Evolutionary conservation across 768 basidiomycete species (phyloP).

Genomic region (Suillus americanus): DNA sequence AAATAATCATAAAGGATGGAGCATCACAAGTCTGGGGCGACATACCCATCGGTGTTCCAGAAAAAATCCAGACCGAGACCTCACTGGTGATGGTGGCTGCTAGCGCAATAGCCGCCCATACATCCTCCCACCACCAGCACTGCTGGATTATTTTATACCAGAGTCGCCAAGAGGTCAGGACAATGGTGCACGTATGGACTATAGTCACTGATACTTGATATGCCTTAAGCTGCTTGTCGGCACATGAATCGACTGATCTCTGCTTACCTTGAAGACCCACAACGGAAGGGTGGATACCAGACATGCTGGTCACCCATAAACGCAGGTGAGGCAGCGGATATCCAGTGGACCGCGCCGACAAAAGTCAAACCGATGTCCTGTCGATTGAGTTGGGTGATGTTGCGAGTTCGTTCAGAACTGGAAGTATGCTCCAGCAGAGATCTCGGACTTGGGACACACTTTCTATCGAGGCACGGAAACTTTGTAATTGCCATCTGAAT

Average conservation of each 20-base stretch:
- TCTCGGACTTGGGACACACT: background rate
- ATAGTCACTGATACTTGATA: conserved; percentile 2
- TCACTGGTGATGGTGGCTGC: background rate
- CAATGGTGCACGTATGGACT: conserved; percentile 6
- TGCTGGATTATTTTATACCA: conserved; percentile 8
- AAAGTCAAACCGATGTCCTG: background rate
- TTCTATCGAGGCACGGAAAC: background rate
- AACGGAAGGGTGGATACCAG: background rate
- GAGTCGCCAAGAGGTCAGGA: conserved; percentile 8
- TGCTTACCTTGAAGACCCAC: background rate
- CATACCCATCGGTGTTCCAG: conserved; percentile 2
- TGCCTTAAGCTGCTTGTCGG: background rate
- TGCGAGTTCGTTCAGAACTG: background rate
- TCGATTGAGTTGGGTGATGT: background rate
- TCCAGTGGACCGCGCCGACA: background rate
- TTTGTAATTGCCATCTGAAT: background rate
- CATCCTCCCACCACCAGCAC: conserved; percentile 13
- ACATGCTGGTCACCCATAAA: background rate
- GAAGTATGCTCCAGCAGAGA: background rate
- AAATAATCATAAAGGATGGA: background rate
- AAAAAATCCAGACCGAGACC: conserved; percentile 10
- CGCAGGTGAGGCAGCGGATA: background rate
- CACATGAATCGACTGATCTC: background rate
- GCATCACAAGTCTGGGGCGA: background rate
- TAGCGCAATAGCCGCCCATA: conserved; percentile 8